Base-by-base conservation (phyloP, 1,284 basidiomycete genomes). In the Naganishia sp. region DNA sequence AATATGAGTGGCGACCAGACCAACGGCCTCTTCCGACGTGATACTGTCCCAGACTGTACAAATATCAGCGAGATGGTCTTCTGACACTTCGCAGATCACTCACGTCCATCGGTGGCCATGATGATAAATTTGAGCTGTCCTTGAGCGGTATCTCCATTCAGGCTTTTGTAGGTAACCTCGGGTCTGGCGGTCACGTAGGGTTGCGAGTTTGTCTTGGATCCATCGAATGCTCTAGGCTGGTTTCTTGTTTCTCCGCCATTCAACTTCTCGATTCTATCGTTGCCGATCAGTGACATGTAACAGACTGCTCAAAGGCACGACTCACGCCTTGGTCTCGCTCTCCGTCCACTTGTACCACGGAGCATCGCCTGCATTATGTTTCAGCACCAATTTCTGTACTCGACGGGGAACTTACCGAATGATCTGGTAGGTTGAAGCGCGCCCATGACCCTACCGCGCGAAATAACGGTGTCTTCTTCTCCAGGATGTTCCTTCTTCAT, bases 131-230 rank as follows among this genome's bases (percentile, higher is more conserved):
- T 85, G 31, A 86, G 76, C 15, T 85, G 78, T 71, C 78, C 74
- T 72, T 81, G 69, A 68, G 70, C 54, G 28, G 69, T 54, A 42
- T 73, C 72, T 5, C 72, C 70, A 82, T 79, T 71, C 88, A 84
- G 75, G 85, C 75, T 87, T 69, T 87, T 86, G 75, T 92, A 88
- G 1, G 89, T 90, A n/a, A 97, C 87, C 64, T 91, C 93, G 0
- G 96, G 96, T 23, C 84, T 84, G 3, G 95, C 89, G 31, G 86
- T 94, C 48, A 99, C 95, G 78, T 99, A 99, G 10, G 96, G 96
- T 2, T 96, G 95, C 0, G 94, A 94, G 78, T 88, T 89, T 75
- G 88, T 84, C 48, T 53, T 81, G 80, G 54, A 83, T 72, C 86
- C 2, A 87, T 81, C 11, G 83, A 77, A 53, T 90, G 86, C 42